A percentile compares a stretch with the other conserved stretches of the same genome.
Evolutionary conservation across 208 protist genomes (phyloP).

Genomic region (Crithidia bombi): DNA sequence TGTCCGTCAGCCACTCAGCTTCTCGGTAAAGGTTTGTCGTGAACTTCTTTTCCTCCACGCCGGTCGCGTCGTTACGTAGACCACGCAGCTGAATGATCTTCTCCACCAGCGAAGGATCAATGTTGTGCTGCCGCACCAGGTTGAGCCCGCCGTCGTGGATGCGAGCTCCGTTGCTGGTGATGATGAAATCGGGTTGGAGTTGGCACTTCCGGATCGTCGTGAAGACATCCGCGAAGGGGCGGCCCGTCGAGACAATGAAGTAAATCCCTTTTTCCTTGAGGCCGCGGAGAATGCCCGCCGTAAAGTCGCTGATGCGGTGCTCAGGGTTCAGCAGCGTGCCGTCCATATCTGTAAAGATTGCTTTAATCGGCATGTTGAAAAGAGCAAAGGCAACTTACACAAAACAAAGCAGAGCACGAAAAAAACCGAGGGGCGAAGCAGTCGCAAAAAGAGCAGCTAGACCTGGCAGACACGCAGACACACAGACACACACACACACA

Average conservation of each 20-base stretch:
- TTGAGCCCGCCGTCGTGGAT: constrained; percentile 41
- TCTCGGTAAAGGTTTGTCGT: constrained; percentile 60
- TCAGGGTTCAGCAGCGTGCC: constrained; percentile 52
- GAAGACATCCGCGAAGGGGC: constrained; percentile 40
- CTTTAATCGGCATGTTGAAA: constrained; percentile 41
- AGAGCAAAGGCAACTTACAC: too few species aligned
- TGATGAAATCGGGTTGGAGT: constrained; percentile 46
- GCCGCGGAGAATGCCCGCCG: constrained; percentile 23
- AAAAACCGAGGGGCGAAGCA: too few species aligned
- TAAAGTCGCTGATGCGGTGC: constrained; percentile 43
- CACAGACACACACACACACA: too few species aligned
- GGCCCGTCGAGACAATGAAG: constrained; percentile 50
- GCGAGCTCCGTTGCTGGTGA: constrained; percentile 54
- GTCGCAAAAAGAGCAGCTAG: too few species aligned
- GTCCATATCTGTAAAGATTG: constrained; percentile 53
- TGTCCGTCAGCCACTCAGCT: constrained; percentile 58
- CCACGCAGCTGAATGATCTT: constrained; percentile 32
- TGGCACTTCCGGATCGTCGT: constrained; percentile 19
- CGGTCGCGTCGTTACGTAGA: constrained; percentile 1
- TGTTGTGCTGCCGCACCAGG: constrained; percentile 45
- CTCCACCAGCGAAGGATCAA: constrained; percentile 38
- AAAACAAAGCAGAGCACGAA: not conserved
- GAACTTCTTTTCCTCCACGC: constrained; percentile 31
- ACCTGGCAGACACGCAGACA: too few species aligned
- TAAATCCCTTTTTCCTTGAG: constrained; percentile 37